Conservation (phyloP, 179 eudicot genomes). For the Actinidia arguta region DNA sequence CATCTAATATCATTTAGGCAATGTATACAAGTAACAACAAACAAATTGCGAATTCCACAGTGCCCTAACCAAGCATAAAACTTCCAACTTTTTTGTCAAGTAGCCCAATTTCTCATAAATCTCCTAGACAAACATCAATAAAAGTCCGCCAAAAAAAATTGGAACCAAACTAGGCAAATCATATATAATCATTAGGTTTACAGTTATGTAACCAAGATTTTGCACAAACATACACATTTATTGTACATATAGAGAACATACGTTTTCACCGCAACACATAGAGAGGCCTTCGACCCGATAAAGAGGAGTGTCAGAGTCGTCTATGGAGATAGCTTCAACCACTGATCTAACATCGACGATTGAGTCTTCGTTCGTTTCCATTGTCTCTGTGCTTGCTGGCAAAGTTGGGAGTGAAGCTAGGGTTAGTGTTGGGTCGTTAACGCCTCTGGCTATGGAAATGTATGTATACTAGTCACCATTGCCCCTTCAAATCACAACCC, state of each 20-base stretch:
- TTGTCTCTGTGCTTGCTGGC: not conserved
- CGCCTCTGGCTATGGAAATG: not conserved
- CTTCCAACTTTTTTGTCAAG: not conserved
- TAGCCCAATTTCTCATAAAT: not conserved
- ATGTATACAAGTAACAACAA: no score
- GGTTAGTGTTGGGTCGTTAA: not conserved
- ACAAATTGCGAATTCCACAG: no score
- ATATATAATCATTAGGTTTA: no score
- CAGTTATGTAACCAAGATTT: no score
- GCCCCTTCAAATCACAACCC: no score
- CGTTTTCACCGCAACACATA: slow-evolving; percentile 85
- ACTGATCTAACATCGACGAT: slow-evolving; percentile 64
- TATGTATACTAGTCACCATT: no score
- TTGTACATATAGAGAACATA: slow-evolving; percentile 27
- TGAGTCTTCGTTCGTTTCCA: slow-evolving; percentile 33
- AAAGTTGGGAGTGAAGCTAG: not conserved
- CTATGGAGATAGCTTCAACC: slow-evolving; percentile 74
- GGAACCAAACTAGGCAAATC: no score
- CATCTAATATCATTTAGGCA: no score
- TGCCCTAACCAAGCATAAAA: not conserved
- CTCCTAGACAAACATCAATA: not conserved
- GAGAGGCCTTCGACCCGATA: slow-evolving; percentile 85
- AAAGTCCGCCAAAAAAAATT: not conserved
- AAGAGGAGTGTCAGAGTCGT: slow-evolving; percentile 60
- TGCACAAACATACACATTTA: not conserved